Conservation (phyloP, 2,329 filamentous ascomycete genomes). For the Fusarium multiceps region DNA sequence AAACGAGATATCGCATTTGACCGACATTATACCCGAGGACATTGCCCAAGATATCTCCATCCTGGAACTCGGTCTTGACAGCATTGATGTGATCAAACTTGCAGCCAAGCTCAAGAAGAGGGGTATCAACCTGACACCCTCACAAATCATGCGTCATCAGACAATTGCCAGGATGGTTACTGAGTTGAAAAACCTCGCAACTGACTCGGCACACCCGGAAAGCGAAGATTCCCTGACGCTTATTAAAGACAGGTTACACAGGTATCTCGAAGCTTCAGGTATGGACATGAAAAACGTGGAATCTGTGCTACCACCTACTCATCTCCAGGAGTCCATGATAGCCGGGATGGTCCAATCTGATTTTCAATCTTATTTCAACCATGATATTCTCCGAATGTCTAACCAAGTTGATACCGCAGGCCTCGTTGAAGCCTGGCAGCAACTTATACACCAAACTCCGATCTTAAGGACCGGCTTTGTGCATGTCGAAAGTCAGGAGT, state of each 20-base stretch:
- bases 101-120: slow-evolving; percentile 74
- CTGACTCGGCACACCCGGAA: not conserved
- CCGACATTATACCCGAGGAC: slow-evolving; percentile 60
- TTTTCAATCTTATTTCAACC: slow-evolving; percentile 84
- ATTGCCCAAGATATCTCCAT: slow-evolving; percentile 73
- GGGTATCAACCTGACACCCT: slow-evolving; percentile 73
- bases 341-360: slow-evolving; percentile 82
- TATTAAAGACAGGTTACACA: slow-evolving; percentile 51
- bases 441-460: slow-evolving; percentile 69
- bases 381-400: slow-evolving; percentile 76
- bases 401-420: slow-evolving; percentile 63
- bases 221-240: slow-evolving; percentile 25
- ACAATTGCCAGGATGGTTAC: slow-evolving; percentile 71
- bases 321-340: slow-evolving; percentile 88
- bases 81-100: slow-evolving; percentile 89
- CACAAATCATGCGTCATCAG: slow-evolving; percentile 78
- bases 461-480: slow-evolving; percentile 82
- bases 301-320: slow-evolving; percentile 77
- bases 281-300: slow-evolving; percentile 60
- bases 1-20: slow-evolving; percentile 71
- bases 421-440: slow-evolving; percentile 71
- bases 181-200: slow-evolving; percentile 7
- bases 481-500: slow-evolving; percentile 69
- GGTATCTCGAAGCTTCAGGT: slow-evolving; percentile 51
- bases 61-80: slow-evolving; percentile 87